Evolutionary conservation across 2,329 filamentous ascomycete species (phyloP).

Genomic region (Pyrenophora tritici-repentis): DNA sequence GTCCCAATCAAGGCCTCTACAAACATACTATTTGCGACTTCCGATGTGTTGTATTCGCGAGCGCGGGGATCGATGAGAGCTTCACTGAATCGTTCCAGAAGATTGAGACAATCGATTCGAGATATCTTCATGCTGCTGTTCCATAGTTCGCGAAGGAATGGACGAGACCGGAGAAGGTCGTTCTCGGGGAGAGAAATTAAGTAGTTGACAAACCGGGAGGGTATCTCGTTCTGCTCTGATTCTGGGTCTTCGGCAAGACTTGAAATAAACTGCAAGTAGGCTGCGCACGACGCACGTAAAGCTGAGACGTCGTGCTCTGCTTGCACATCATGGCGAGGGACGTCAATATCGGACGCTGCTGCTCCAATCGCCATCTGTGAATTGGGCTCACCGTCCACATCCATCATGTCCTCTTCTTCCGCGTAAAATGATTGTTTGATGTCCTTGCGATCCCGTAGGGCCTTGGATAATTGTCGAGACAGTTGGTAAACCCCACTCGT

Average conservation of each 20-base stretch:
- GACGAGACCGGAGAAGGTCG: conserved; percentile 39
- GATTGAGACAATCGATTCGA: conserved; percentile 29
- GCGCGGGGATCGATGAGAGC: conserved; percentile 41
- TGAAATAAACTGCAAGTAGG: conserved; percentile 38
- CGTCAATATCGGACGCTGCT: conserved; percentile 40
- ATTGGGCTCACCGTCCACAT: conserved; percentile 68
- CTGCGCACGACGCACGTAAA: conserved; percentile 36
- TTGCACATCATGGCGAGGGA: conserved; percentile 54
- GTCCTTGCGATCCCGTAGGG: conserved; percentile 34
- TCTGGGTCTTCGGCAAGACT: conserved; percentile 18
- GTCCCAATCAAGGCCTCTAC: conserved; percentile 41
- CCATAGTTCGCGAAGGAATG: conserved; percentile 35
- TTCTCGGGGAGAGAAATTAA: conserved; percentile 33
- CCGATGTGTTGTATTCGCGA: conserved; percentile 45
- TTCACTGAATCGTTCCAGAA: conserved; percentile 40
- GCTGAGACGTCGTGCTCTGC: conserved; percentile 35
- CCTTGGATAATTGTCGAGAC: conserved; percentile 37
- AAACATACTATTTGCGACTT: conserved; percentile 46
- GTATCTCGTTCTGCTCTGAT: conserved; percentile 22
- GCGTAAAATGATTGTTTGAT: conserved; percentile 41
- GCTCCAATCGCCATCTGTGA: conserved; percentile 60
- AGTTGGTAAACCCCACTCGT: conserved; percentile 43
- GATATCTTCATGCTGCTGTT: conserved; percentile 28
- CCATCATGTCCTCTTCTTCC: conserved; percentile 62
- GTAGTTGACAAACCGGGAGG: conserved; percentile 34